Conservation (phyloP, 495 filamentous ascomycete genomes). For the Cercophora scortea region DNA sequence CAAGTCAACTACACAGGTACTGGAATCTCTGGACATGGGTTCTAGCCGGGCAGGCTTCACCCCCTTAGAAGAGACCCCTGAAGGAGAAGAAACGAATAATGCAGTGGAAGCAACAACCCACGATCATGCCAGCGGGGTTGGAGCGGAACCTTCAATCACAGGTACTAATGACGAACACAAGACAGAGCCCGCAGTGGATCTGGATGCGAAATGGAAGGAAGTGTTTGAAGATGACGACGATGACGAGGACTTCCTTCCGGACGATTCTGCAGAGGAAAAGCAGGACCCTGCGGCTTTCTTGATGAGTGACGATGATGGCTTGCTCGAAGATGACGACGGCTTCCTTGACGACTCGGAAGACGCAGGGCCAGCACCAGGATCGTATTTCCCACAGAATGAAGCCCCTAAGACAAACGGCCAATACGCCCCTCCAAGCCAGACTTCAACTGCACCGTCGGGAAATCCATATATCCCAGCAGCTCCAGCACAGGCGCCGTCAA, state of each 20-base stretch:
- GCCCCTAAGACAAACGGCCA: slow-evolving; percentile 17
- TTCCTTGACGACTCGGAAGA: slow-evolving; percentile 49
- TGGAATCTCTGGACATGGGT: slow-evolving; percentile 26
- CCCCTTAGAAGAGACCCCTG: slow-evolving; percentile 26
- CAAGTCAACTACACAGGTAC: slow-evolving; percentile 53
- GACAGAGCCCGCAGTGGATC: slow-evolving; percentile 34
- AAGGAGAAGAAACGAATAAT: slow-evolving; percentile 14
- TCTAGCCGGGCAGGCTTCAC: slow-evolving; percentile 17
- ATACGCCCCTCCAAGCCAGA: slow-evolving; percentile 24
- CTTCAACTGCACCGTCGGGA: neutral
- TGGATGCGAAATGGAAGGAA: slow-evolving; percentile 77
- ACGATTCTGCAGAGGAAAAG: slow-evolving; percentile 32
- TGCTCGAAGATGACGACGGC: slow-evolving; percentile 15
- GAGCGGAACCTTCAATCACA: slow-evolving; percentile 7
- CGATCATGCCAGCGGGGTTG: slow-evolving; percentile 1
- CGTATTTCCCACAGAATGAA: no score
- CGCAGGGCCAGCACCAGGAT: slow-evolving; percentile 2
- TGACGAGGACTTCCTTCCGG: slow-evolving; percentile 52
- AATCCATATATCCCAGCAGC: slow-evolving; percentile 16
- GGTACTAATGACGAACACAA: slow-evolving; percentile 9
- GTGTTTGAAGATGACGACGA: slow-evolving; percentile 74
- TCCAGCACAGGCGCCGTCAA: slow-evolving; percentile 19
- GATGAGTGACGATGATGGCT: slow-evolving; percentile 65
- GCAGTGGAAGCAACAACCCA: slow-evolving; percentile 1
- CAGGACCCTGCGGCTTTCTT: slow-evolving; percentile 52